Evolutionary conservation across 23 red algal species (phyloP), one percentile per base, ranked within the genome.

Genomic region (Agarophyton chilense): DNA sequence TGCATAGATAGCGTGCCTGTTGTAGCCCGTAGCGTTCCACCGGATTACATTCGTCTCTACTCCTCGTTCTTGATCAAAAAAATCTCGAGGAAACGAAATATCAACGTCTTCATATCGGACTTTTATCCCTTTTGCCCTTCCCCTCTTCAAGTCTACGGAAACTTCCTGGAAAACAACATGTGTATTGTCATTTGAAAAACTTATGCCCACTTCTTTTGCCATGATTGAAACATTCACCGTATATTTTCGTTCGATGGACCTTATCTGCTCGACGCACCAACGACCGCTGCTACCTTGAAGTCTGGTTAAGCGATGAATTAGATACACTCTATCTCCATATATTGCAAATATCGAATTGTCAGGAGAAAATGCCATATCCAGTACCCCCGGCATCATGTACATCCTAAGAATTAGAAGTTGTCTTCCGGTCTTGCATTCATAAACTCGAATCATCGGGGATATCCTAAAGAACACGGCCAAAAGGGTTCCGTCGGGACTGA

Each of bases 401-500:
- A 74, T 43, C 5, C 38, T 21, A 29, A 74, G 68, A 74, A 74
- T 14, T 0, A 74, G 43, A 21, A 74, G 5, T 16, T 74, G 38
- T 25, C 6, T 28, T 47, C 33, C 34, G 0, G 68, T 49, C 25
- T 46, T 74, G 10, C 21, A 49, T 38, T 49, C 43, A 21, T 74
- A 46, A 38, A 74, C 68, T 10, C 40, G 43, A 26, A 74, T 74
- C n/a, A 74, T 74, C n/a, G 68, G 40, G 29, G 24, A 74, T 13
- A 9, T 13, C 19, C 18, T 25, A 39, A 29, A 43, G n/a, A 43
- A 74, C 9, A 46, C 38, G 19, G 68, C 68, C 43, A 74, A 13
- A 74, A 74, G 68, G 6, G 68, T 47, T 47, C 68, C 68, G 24
- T 74, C 68, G 38, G 68, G 25, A 49, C 43, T 74, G 10, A 74